These are phyloP conservation scores for Candolleomyces eurysporus DNA, from an alignment of 768 basidiomycete species.

Conservation along the genomic window DNA sequence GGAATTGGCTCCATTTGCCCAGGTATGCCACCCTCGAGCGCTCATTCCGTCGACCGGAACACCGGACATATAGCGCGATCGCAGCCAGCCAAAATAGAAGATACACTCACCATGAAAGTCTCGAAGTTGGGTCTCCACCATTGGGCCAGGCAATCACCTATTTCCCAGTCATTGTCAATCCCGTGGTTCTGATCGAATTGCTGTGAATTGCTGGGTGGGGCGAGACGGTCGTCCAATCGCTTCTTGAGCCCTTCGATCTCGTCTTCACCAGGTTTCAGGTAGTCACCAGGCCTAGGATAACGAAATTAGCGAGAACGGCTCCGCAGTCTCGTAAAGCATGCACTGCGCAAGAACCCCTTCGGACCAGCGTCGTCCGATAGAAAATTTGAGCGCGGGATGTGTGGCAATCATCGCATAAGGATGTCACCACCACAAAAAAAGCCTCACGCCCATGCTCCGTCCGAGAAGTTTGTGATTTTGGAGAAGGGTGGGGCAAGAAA, in stretches of 20 bases:
- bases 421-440: too few relatives aligned
- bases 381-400: background rate
- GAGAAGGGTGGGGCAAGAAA: background rate
- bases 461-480: background rate
- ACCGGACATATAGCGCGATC: too few relatives aligned
- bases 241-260: constrained; percentile 89
- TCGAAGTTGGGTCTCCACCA: constrained; percentile 99
- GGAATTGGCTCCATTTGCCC: too few relatives aligned
- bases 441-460: background rate
- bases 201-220: constrained; percentile 64
- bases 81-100: background rate
- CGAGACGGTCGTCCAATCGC: constrained; percentile 85
- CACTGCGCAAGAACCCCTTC: background rate
- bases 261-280: constrained; percentile 94
- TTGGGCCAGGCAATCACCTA: constrained; percentile 93
- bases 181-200: constrained; percentile 78
- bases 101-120: constrained; percentile 86
- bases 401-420: too few relatives aligned
- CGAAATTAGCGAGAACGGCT: background rate
- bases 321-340: background rate
- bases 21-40: too few relatives aligned
- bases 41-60: too few relatives aligned
- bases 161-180: constrained; percentile 91
- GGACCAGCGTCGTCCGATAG: background rate
- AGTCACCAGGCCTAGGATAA: constrained; percentile 86